Evolutionary conservation across 805 yeast species (phyloP).

Genomic region (Naumovozyma baii): DNA sequence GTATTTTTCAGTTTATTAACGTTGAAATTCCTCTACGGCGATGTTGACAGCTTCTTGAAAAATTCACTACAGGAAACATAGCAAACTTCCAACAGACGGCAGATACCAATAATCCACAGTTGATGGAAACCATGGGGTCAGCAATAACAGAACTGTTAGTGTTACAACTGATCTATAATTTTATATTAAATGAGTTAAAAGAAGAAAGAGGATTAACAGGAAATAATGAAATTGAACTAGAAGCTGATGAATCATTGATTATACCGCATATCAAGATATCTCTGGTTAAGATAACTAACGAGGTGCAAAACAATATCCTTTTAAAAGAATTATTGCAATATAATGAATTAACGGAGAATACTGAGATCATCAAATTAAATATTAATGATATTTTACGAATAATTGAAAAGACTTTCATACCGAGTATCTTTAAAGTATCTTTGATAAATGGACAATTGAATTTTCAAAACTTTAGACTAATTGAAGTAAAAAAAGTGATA

Average conservation of each 20-base stretch:
- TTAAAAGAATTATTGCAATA: slow-evolving; percentile 16
- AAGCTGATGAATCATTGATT: background rate
- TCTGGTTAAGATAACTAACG: slow-evolving; percentile 26
- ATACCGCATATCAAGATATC: slow-evolving; percentile 18
- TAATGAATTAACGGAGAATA: slow-evolving; percentile 9
- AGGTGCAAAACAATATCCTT: slow-evolving; percentile 25
- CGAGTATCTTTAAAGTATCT: slow-evolving; percentile 18
- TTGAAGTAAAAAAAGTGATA: slow-evolving; percentile 12
- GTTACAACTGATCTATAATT: slow-evolving; percentile 23
- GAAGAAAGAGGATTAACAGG: slow-evolving; percentile 5
- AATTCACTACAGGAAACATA: too few species aligned
- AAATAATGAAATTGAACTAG: background rate
- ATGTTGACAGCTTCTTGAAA: too few species aligned
- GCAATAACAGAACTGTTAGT: slow-evolving; percentile 25
- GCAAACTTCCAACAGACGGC: too few species aligned
- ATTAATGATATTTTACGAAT: slow-evolving; percentile 25
- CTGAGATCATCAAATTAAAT: slow-evolving; percentile 13
- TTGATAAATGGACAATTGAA: slow-evolving; percentile 28
- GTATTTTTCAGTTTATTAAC: too few species aligned
- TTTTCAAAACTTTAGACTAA: slow-evolving; percentile 24
- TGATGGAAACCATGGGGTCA: too few species aligned
- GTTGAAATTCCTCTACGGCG: too few species aligned
- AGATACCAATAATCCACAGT: too few species aligned
- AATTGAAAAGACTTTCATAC: slow-evolving; percentile 23
- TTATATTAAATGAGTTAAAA: slow-evolving; percentile 11